These are phyloP conservation scores for Taphrina wiesneri DNA, from an alignment of 1,139 yeast genomes.

Conservation along the genomic window DNA sequence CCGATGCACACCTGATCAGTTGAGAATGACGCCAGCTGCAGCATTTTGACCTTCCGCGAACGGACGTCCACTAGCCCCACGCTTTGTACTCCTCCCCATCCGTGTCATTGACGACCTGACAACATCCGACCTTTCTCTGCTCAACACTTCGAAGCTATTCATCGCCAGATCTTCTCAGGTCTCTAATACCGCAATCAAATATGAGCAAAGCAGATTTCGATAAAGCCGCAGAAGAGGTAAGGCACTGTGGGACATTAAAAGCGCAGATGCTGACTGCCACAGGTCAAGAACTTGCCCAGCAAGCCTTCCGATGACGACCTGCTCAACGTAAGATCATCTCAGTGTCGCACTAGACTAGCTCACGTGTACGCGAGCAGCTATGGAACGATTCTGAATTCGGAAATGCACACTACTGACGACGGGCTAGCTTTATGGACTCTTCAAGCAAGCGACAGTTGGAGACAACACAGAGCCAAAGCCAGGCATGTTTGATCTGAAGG, in stretches of 20 bases:
- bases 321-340: conserved; percentile 50
- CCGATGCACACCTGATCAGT: no score
- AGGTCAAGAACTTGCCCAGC: conserved; percentile 58
- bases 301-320: conserved; percentile 87
- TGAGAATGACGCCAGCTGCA: no score
- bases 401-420: background rate
- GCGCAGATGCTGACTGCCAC: background rate
- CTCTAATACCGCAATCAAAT: no score
- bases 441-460: conserved; percentile 95
- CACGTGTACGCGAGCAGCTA: background rate
- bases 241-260: background rate
- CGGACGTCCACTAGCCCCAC: no score
- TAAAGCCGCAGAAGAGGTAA: conserved; percentile 33
- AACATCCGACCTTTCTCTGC: no score
- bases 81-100: no score
- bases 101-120: no score
- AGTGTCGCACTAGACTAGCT: background rate
- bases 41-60: no score
- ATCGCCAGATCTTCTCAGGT: no score
- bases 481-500: conserved; percentile 75
- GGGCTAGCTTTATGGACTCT: conserved; percentile 68
- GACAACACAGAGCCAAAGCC: conserved; percentile 80
- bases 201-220: conserved; percentile 26
- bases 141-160: no score
- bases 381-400: no score